Percentiles rank a stretch among this genome's conserved stretches.
These are phyloP conservation scores for Botrytis tulipae DNA, from an alignment of 2,329 filamentous ascomycete species.

Conservation along the genomic window DNA sequence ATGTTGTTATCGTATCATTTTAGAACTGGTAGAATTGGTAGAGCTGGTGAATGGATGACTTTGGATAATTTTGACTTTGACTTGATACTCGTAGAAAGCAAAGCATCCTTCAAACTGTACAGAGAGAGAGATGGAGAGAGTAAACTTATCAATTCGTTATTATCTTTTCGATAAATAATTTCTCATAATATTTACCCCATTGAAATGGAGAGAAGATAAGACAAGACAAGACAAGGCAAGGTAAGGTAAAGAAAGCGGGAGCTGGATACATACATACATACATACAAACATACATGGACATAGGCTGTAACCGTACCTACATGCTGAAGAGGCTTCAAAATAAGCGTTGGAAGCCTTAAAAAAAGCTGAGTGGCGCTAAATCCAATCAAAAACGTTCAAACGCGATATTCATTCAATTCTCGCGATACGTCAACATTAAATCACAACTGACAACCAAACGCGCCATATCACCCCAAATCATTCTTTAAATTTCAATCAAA, in stretches of 20 bases:
- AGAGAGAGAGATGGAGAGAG: neutral
- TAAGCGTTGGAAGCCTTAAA: constrained; percentile 1
- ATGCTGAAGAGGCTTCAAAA: neutral
- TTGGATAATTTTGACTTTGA: neutral
- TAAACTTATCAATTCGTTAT: neutral
- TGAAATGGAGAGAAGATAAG: neutral
- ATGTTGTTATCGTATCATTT: constrained; percentile 1
- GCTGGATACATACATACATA: neutral
- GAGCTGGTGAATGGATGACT: neutral
- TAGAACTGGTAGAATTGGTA: neutral
- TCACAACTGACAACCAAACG: constrained; percentile 9
- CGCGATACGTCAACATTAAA: constrained; percentile 12
- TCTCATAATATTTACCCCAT: neutral
- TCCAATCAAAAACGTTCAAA: constrained; percentile 18
- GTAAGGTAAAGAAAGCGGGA: neutral
- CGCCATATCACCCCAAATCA: neutral
- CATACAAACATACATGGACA: neutral
- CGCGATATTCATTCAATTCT: constrained; percentile 15
- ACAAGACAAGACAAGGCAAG: neutral
- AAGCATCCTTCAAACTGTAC: neutral
- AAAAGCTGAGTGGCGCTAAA: constrained; percentile 18
- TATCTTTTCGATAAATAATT: neutral
- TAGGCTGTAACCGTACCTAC: neutral
- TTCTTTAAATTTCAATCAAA: constrained; percentile 1
- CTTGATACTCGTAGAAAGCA: neutral